phyloP scores from a whole-genome alignment of 2,329 filamentous ascomycete genomes.

The Phymatotrichopsis omnivora region DNA sequence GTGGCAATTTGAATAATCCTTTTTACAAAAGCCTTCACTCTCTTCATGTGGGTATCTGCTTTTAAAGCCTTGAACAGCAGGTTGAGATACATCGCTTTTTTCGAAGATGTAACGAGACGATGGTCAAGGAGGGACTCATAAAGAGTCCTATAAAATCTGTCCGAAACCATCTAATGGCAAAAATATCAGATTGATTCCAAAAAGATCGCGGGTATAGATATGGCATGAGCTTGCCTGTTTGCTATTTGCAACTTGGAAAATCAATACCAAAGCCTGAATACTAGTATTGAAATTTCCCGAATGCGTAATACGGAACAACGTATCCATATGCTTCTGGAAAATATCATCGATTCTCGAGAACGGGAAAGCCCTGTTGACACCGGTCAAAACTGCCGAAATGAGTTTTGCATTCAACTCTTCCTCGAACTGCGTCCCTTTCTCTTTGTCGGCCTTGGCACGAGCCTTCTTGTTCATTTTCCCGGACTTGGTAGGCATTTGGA shows the following conservation, averaged over 20 bases:
- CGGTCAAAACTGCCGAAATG: constrained; percentile 80
- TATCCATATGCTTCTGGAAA: constrained; percentile 82
- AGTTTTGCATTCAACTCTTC: constrained; percentile 80
- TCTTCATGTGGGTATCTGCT: constrained; percentile 76
- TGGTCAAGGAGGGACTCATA: constrained; percentile 93
- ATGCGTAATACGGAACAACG: constrained; percentile 89
- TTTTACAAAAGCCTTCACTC: constrained; percentile 94
- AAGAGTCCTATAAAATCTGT: constrained; percentile 87
- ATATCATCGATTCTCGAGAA: constrained; percentile 76
- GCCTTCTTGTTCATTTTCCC: constrained; percentile 35
- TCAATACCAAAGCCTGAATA: constrained; percentile 86
- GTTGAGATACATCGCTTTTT: constrained; percentile 91
- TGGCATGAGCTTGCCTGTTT: constrained; percentile 43
- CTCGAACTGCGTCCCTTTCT: constrained; percentile 35
- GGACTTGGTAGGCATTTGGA: constrained; percentile 41
- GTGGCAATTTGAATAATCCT: constrained; percentile 70
- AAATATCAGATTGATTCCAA: not conserved
- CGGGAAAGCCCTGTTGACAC: constrained; percentile 90
- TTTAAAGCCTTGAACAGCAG: constrained; percentile 81
- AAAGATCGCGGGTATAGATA: not conserved
- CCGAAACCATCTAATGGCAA: constrained; percentile 45
- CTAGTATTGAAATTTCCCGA: constrained; percentile 98
- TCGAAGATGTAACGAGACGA: constrained; percentile 77
- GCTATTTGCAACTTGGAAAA: constrained; percentile 77
- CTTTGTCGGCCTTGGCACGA: constrained; percentile 32